Conservation (phyloP, 2,329 filamentous ascomycete species). For the Penicillium sp. region DNA sequence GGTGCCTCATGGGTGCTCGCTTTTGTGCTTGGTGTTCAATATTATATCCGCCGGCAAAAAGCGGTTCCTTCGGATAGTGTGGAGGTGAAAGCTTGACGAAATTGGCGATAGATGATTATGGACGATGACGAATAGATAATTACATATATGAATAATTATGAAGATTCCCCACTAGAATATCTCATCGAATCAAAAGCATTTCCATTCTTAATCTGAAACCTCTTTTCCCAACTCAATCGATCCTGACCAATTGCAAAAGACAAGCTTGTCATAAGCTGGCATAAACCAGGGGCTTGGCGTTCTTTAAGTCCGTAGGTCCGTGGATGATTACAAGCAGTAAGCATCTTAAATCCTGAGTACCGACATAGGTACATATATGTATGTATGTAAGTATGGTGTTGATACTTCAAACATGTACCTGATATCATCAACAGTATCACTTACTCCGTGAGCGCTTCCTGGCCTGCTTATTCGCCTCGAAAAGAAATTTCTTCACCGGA, state of each 20-base stretch:
- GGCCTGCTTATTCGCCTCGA: neutral
- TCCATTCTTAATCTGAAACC: neutral
- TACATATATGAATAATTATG: neutral
- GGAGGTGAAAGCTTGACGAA: neutral
- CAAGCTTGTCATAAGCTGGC: neutral
- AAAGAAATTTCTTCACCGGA: neutral
- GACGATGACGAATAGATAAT: neutral
- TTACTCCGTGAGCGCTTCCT: neutral
- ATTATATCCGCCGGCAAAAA: slow-evolving; percentile 27
- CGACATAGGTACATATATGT: too few species aligned
- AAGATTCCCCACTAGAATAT: neutral
- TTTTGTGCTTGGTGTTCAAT: slow-evolving; percentile 21
- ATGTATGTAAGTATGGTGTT: too few species aligned
- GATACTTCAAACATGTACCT: too few species aligned
- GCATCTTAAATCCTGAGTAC: neutral
- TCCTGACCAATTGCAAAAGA: neutral
- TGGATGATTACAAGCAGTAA: neutral
- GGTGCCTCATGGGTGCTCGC: slow-evolving; percentile 27
- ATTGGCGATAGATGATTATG: neutral
- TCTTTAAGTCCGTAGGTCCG: neutral
- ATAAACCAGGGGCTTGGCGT: neutral
- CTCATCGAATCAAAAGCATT: neutral
- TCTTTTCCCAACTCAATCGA: neutral
- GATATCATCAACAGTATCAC: neutral
- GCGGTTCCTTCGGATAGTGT: neutral